phyloP scores from a whole-genome alignment of 495 filamentous ascomycete genomes.

The Tuber umbilicatum region DNA sequence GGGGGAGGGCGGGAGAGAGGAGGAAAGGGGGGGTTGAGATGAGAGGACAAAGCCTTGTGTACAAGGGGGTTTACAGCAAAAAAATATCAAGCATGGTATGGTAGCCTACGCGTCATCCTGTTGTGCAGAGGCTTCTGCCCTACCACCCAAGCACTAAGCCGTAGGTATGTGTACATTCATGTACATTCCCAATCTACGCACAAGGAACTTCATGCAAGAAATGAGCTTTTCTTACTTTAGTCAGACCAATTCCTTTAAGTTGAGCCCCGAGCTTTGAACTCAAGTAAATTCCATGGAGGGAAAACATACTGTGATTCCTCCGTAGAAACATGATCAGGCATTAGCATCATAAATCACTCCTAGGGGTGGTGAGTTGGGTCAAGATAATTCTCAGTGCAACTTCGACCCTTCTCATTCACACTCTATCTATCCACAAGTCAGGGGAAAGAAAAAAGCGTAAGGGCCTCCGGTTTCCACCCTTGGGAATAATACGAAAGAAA shows the following conservation, averaged over 20 bases:
- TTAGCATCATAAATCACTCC: neutral
- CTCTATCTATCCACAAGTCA: neutral
- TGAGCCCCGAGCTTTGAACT: neutral
- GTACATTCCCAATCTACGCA: neutral
- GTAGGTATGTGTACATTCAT: neutral
- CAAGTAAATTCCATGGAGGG: neutral
- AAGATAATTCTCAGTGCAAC: neutral
- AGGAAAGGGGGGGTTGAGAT: neutral
- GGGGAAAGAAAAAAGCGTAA: neutral
- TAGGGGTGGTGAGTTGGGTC: neutral
- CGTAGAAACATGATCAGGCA: neutral
- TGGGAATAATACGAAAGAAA: neutral
- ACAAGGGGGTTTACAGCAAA: neutral
- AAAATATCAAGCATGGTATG: neutral
- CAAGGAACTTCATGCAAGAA: neutral
- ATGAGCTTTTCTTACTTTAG: neutral
- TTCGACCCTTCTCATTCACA: neutral
- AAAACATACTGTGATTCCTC: neutral
- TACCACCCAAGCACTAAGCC: neutral
- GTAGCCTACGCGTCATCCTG: neutral
- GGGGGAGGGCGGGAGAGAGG: neutral
- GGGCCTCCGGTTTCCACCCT: neutral
- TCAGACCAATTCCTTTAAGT: neutral
- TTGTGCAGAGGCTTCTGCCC: neutral
- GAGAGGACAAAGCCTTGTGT: neutral